Evolutionary conservation across 345 rosid genomes (phyloP), one percentile per base, ranked within the genome.

Genomic region (Bruguiera parviflora): DNA sequence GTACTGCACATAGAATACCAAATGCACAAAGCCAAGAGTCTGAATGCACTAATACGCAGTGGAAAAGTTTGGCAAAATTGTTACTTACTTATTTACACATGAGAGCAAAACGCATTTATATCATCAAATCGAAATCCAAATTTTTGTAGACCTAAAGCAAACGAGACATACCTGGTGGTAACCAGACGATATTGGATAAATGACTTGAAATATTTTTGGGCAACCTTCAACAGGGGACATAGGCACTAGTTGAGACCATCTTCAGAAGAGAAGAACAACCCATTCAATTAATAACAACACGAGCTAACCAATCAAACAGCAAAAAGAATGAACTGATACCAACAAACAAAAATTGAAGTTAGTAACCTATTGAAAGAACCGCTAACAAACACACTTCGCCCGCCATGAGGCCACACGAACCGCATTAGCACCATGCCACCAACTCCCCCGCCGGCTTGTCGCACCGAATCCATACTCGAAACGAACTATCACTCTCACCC

Each of bases 391-490:
- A 76, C 80, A 64, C 53, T 71, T 22, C 76, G 72, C 53, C 80
- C 80, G 28, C 80, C 80, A 8, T 76, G 80, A 49, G 80, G 72
- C 80, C 80, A 76, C 25, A 49, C 57, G 37, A 76, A 76, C 35
- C 76, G 69, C 72, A 63, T 61, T 49, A 76, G 32, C 64, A 76
- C 71, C 6, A 70, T 63, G 28, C 70, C 61, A 4, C 65, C 21
- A 22, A 56, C 60, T 58, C 63, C 79, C 28, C 61, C 72, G 22
- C 65, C 75, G 20, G 68, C 59, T 57, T 67, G 76, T 58, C 65
- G 28, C 18, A 56, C 70, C 39, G 69, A 64, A 61, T 76, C 70
- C 80, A 71, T 76, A 22, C 71, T 63, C 58, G 52, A 29, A 20
- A 58, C 67, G 66, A 64, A 66, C 71, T 56, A 75, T 56, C 7